Base-by-base conservation (phyloP, 805 yeast genomes). In the Zygosaccharomyces bisporus region DNA sequence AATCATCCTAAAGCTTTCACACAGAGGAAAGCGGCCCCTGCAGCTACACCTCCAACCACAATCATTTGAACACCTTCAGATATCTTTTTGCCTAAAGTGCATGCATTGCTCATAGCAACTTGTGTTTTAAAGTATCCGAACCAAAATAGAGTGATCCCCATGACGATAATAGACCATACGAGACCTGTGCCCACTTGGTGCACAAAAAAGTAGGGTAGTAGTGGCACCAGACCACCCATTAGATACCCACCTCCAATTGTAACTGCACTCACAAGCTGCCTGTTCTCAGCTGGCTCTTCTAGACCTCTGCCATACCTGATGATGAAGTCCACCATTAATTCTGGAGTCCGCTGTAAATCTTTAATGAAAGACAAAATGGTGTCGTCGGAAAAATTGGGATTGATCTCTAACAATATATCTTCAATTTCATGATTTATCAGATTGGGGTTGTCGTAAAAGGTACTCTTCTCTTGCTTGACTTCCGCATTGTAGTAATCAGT, bases 31-130 rank as follows among this genome's bases (percentile, higher is more conserved):
- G 99, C 99, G 18, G 95, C 86, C 4, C 96, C 95, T 4, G 99
- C 98, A 17, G 99, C 98, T 24, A 85, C 70, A n/a, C 97, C 95
- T 31, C 99, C 99, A 40, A 87, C 90, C n/a, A 83, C 67, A 43
- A 88, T 81, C 98, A 93, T 91, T 68, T 88, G 95, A 14, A 83
- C 45, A 34, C 97, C 98, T 65, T 90, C 96, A 41, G 72, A 68
- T 3, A 83, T 68, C 58, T 83, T 83, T 51, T 77, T 79, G 50
- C 61, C 56, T 1, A 62, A 57, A n/a, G 86, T 75, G 55, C 86
- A 78, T 49, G 81, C 89, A 18, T 78, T 80, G 44, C 95, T 95
- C 71, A 90, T 79, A 3, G 97, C 84, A 41, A 89, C 78, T 34
- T 83, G 68, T 12, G 97, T 88, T 71, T 91, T 91, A 43, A 81